Conservation (phyloP, 257 asterid genomes). For the Solanum gracilifrons region DNA sequence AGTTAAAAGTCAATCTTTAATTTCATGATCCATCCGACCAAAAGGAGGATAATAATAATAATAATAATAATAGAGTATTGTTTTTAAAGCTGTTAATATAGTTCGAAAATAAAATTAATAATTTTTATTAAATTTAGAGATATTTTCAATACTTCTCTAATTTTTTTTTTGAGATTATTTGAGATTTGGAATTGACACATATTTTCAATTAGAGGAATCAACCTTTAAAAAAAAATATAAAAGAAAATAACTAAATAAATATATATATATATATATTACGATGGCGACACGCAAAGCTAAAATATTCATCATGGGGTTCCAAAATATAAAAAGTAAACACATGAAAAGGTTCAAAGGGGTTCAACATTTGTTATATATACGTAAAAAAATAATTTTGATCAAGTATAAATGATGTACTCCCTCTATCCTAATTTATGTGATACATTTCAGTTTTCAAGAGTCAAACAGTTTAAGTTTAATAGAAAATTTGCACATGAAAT, state of each 20-base stretch:
- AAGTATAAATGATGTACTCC: not conserved
- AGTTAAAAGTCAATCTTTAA: not conserved
- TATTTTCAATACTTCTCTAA: fast-evolving
- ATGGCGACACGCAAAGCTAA: too few relatives aligned
- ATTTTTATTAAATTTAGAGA: fast-evolving
- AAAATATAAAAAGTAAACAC: not conserved
- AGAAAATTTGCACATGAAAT: too few relatives aligned
- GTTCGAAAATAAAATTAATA: too few relatives aligned
- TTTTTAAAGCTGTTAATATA: too few relatives aligned
- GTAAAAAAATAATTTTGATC: not conserved
- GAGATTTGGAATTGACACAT: not conserved
- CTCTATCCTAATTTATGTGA: too few relatives aligned
- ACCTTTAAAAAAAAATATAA: not conserved
- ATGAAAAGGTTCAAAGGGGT: not conserved
- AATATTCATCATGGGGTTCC: not conserved
- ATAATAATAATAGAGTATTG: not conserved
- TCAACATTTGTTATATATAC: not conserved
- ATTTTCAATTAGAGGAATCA: not conserved
- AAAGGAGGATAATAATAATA: not conserved
- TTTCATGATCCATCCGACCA: not conserved
- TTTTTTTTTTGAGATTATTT: not conserved
- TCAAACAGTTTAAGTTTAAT: too few relatives aligned
- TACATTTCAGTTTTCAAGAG: too few relatives aligned
- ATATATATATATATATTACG: too few relatives aligned
- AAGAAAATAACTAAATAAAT: too few relatives aligned